Evolutionary conservation across 192 early-diverging fungal genomes (phyloP).

Genomic region (Podila clonocystis): DNA sequence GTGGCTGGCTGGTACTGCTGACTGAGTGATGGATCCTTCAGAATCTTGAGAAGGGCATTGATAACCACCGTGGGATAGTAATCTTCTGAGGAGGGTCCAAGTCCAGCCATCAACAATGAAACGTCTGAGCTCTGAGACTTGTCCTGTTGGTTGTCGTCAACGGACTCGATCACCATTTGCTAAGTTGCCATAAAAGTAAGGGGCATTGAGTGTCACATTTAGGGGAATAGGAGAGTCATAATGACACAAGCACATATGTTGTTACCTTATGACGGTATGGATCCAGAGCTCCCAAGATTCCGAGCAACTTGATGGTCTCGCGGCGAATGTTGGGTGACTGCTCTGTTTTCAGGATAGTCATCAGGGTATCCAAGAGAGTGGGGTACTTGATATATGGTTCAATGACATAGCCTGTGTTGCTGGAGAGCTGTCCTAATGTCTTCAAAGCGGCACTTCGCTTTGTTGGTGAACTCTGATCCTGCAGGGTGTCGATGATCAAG

Average conservation of each 20-base stretch:
- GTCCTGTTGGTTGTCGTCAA: conserved; percentile 61
- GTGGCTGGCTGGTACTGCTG: conserved; percentile 88
- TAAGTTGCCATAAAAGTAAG: conserved; percentile 10
- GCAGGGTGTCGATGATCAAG: conserved; percentile 88
- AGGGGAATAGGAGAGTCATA: too few species aligned
- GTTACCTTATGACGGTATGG: conserved; percentile 79
- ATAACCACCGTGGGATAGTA: conserved; percentile 95
- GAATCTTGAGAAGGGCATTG: conserved; percentile 86
- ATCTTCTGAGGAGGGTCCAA: conserved; percentile 86
- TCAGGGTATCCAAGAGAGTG: conserved; percentile 79
- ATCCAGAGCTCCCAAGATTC: conserved; percentile 95
- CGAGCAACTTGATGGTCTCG: conserved; percentile 91
- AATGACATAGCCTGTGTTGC: conserved; percentile 89
- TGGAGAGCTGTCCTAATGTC: conserved; percentile 86
- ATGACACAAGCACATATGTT: background rate
- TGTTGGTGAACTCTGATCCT: conserved; percentile 83
- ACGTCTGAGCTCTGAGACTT: conserved; percentile 65
- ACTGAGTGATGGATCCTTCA: conserved; percentile 82
- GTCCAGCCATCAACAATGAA: conserved; percentile 64
- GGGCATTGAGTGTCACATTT: background rate
- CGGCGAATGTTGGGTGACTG: conserved; percentile 73
- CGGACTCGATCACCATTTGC: conserved; percentile 59
- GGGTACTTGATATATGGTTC: conserved; percentile 91
- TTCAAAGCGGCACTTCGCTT: conserved; percentile 91
- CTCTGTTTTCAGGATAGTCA: conserved; percentile 87